phyloP scores from a whole-genome alignment of 2,329 filamentous ascomycete species.

The Ceratocystis lukuohia region DNA sequence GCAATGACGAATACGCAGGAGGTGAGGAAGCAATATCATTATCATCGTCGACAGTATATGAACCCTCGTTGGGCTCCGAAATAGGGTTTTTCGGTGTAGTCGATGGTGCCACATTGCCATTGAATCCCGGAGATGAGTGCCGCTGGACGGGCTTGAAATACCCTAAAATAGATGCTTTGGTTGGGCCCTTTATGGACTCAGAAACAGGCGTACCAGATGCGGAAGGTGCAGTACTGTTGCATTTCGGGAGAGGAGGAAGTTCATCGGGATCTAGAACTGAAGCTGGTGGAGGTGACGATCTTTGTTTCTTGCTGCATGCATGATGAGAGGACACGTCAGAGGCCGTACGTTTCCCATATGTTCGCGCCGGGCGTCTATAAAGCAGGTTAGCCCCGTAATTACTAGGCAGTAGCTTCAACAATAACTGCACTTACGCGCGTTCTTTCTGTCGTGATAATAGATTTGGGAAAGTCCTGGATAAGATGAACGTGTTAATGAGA shows the following conservation, averaged over 20 bases:
- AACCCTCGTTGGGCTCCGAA: background rate
- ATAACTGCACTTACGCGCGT: conserved; percentile 10
- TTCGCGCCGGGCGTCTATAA: conserved; percentile 24
- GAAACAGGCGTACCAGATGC: background rate
- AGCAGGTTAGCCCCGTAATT: background rate
- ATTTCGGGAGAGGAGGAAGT: background rate
- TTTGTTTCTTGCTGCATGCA: conserved; percentile 23
- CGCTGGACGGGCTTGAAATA: conserved; percentile 30
- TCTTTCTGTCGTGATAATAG: conserved; percentile 12
- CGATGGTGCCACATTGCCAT: background rate
- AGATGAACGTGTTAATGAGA: background rate
- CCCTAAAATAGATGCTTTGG: conserved; percentile 29
- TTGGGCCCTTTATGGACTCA: background rate
- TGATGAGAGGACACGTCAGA: conserved; percentile 24
- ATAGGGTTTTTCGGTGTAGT: background rate
- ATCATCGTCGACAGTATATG: background rate
- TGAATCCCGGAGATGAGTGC: conserved; percentile 2
- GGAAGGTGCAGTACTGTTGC: background rate
- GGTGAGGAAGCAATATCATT: background rate
- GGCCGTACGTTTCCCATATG: conserved; percentile 29
- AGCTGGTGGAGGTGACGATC: conserved; percentile 13
- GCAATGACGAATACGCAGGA: background rate
- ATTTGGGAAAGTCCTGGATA: conserved; percentile 10
- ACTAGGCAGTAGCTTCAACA: background rate
- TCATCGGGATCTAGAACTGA: background rate